Percentiles rank a stretch among this genome's conserved stretches.
These are phyloP conservation scores for Heracleum sosnowskyi DNA, from an alignment of 129 eudicot genomes.

Conservation along the genomic window DNA sequence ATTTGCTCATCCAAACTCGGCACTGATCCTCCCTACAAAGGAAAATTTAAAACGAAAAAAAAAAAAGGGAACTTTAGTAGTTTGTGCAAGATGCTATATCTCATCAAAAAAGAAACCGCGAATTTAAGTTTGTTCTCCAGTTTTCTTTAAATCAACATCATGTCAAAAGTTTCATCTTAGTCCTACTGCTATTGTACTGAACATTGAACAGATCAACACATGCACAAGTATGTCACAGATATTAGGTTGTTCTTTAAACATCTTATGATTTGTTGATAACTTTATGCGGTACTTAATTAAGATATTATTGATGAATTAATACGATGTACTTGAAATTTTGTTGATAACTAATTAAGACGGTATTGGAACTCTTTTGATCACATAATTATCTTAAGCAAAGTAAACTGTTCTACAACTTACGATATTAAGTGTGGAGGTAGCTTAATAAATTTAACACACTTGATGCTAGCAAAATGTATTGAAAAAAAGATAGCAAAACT, in stretches of 20 bases:
- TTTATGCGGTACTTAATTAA: no score
- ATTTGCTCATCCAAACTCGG: slow-evolving; percentile 44
- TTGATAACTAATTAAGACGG: background rate
- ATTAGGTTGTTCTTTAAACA: background rate
- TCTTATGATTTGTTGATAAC: background rate
- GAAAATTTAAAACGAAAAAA: no score
- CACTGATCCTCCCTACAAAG: slow-evolving; percentile 31
- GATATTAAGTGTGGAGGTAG: no score
- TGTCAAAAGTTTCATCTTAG: background rate
- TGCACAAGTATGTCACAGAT: no score
- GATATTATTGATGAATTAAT: no score
- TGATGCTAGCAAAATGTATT: background rate
- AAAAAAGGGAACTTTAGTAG: no score
- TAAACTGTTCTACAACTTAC: background rate
- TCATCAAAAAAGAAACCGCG: no score
- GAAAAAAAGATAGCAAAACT: background rate
- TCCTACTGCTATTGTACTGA: background rate
- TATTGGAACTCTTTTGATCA: background rate
- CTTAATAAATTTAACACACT: background rate
- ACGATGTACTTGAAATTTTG: no score
- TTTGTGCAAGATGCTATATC: no score
- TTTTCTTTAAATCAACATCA: no score
- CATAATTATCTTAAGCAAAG: background rate
- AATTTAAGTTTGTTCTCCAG: no score
- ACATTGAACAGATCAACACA: background rate